Conservation (phyloP, 73 alveolate genomes). For the Tetrahymena borealis region DNA sequence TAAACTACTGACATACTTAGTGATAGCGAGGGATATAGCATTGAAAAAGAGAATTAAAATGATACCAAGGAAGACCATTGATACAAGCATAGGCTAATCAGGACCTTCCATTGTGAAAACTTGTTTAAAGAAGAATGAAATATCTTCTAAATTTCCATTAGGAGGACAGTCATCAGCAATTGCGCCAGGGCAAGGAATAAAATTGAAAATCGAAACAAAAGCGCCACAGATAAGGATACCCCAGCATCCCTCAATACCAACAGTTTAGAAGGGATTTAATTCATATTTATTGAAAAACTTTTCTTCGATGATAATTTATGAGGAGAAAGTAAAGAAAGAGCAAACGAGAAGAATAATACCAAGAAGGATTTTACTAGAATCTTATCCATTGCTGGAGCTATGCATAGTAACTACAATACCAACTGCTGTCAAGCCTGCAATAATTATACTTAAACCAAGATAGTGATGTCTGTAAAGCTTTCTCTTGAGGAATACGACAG, state of each 20-base stretch:
- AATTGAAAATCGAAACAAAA: conserved; percentile 62
- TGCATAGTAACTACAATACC: conserved; percentile 56
- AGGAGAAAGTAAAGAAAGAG: conserved; percentile 58
- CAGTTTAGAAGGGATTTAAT: conserved; percentile 77
- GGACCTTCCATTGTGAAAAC: conserved; percentile 51
- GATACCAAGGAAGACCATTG: conserved; percentile 26
- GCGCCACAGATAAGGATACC: conserved; percentile 55
- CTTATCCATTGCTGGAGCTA: conserved; percentile 28
- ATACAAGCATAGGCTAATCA: conserved; percentile 29
- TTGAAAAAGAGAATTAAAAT: conserved; percentile 63
- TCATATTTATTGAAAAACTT: conserved; percentile 60
- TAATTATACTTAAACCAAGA: conserved; percentile 55
- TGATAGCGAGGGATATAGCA: conserved; percentile 70
- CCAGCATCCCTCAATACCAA: conserved; percentile 93
- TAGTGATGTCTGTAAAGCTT: conserved; percentile 61
- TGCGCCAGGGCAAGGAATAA: conserved; percentile 48
- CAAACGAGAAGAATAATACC: neutral
- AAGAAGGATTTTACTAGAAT: neutral
- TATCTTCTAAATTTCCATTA: conserved; percentile 36
- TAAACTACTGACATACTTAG: conserved; percentile 75
- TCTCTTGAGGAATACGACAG: conserved; percentile 63
- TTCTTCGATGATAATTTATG: conserved; percentile 79
- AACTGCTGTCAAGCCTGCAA: conserved; percentile 63
- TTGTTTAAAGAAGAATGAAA: conserved; percentile 57
- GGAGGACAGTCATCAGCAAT: conserved; percentile 33